Evolutionary conservation across 164 flowering plant genomes (phyloP).

Genomic region (Piper betle): DNA sequence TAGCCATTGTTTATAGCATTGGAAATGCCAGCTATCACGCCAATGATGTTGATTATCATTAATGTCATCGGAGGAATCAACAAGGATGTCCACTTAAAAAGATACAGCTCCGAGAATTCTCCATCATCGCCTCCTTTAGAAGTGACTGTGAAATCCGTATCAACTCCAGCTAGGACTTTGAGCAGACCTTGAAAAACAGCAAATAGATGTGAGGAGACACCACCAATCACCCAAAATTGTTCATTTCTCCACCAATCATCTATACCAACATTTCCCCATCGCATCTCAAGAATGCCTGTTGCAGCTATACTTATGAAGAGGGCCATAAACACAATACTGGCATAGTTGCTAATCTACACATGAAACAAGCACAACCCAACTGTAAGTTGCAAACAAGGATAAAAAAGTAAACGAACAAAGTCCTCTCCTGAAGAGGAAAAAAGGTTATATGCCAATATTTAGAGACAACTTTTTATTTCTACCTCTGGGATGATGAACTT

Average conservation of each 20-base stretch:
- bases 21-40: constrained; percentile 31
- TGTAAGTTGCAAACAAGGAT: not conserved
- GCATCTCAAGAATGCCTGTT: constrained; percentile 38
- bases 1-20: constrained; percentile 37
- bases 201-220: constrained; percentile 34
- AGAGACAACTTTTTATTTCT: not conserved
- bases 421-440: not conserved
- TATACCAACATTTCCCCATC: constrained; percentile 28
- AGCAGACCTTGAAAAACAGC: constrained; percentile 36
- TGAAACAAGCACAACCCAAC: not conserved
- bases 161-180: constrained; percentile 33
- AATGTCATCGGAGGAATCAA: constrained; percentile 16
- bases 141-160: constrained; percentile 34
- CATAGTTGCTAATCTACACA: constrained; percentile 15
- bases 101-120: constrained; percentile 28
- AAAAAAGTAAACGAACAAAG: not conserved
- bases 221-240: constrained; percentile 32
- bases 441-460: not conserved
- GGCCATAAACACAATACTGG: constrained; percentile 12
- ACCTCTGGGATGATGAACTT: constrained; percentile 18
- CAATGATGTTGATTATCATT: constrained; percentile 21
- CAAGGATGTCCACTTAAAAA: constrained; percentile 34
- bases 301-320: constrained; percentile 17
- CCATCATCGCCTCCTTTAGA: constrained; percentile 36
- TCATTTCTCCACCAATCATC: constrained; percentile 19